Base-by-base conservation (phyloP, 2,329 filamentous ascomycete species). In the Kalaharituber pfeilii region DNA sequence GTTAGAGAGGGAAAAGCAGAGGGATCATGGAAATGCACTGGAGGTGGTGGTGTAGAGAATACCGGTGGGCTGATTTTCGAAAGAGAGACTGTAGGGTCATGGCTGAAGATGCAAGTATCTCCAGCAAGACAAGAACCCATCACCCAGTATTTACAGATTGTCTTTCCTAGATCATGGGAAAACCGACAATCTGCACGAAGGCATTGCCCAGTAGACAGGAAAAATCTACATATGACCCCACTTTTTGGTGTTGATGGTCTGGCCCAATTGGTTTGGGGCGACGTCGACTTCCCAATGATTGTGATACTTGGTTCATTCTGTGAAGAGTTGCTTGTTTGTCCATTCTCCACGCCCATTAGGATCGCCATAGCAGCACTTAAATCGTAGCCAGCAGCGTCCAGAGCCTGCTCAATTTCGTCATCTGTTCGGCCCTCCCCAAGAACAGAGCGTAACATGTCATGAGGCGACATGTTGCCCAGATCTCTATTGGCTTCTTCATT, bases 71-170 rank as follows among this genome's bases (percentile, higher is more conserved):
- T 79, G 59, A 98, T 76, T 62, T 84, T 84, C 64, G 82, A 86
- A 70, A 94, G 80, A 13, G 95, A 76, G 61, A 86, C 79, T 1
- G 87, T 80, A 2, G 91, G 91, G 63, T 98, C 91, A 68, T 98
- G 91, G 13, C 89, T 96, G 71, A 98, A 98, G 56, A 94, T 86
- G 68, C 91, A 98, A 2, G 86, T 88, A 55, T 87, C 82, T 30
- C 91, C 89, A 20, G 91, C 91, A 29, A 98, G 76, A 66, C 91
- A 98, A 64, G 89, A 95, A 1, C 91, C 91, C 71, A 86, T 86
- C 52, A 98, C 76, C 86, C 88, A 98, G 67, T 96, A 96, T 86
- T 96, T 96, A 88, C 91, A 98, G 58, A 98, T 77, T 65, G 95
- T 91, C 65, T 85, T 93, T 66, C 86, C 94, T 45, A 94, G 76